Percentiles rank a stretch among this genome's conserved stretches.
Evolutionary conservation across 345 rosid species (phyloP).

Genomic region (Mercurialis annua): DNA sequence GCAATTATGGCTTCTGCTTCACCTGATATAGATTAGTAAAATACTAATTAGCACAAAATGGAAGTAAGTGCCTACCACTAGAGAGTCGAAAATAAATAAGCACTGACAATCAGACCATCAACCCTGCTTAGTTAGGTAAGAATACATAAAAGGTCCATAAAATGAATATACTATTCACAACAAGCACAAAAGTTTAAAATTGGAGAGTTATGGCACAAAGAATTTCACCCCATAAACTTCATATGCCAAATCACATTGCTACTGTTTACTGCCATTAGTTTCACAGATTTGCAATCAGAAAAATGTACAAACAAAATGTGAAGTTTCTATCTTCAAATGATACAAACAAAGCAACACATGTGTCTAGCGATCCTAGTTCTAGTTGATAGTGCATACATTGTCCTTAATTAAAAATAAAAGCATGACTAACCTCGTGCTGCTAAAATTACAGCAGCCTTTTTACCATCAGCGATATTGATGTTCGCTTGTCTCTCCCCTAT

Average conservation of each 20-base stretch:
- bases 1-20: conserved; percentile 92
- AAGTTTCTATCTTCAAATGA: background rate
- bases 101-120: background rate
- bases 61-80: background rate
- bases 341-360: background rate
- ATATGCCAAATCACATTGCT: background rate
- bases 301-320: background rate
- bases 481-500: conserved; percentile 64
- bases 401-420: background rate
- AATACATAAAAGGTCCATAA: background rate
- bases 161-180: background rate
- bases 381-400: background rate
- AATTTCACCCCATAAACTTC: background rate
- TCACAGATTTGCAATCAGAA: background rate
- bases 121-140: background rate
- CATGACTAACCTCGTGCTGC: conserved; percentile 52
- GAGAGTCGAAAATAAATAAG: background rate
- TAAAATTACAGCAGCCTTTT: conserved; percentile 63
- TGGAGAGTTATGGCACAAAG: background rate
- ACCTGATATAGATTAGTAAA: conserved; percentile 42
- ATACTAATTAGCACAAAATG: background rate
- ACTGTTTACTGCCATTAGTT: background rate
- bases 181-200: background rate
- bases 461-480: conserved; percentile 86
- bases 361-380: background rate